Evolutionary conservation across 306 rosid species (phyloP).

Genomic region (Quercus suber): DNA sequence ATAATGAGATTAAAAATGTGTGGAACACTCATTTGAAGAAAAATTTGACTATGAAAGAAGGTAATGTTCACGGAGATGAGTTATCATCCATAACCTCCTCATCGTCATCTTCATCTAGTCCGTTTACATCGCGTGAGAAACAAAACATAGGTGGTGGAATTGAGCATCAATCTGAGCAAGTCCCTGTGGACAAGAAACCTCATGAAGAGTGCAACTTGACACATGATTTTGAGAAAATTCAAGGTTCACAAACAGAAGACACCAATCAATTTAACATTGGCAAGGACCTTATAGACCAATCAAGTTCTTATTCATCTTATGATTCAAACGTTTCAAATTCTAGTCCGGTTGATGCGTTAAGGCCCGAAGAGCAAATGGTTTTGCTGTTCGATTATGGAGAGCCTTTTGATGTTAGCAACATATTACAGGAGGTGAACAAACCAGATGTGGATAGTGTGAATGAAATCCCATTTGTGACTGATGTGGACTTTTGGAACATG

Average conservation of each 20-base stretch:
- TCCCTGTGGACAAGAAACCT: conserved; percentile 14
- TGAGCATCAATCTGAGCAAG: conserved; percentile 15
- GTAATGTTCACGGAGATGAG: conserved; percentile 24
- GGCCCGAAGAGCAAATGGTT: conserved; percentile 29
- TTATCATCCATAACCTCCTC: conserved; percentile 58
- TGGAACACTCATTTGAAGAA: conserved; percentile 98
- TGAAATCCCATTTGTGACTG: conserved; percentile 48
- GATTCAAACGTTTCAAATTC: conserved; percentile 45
- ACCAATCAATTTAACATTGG: conserved; percentile 14
- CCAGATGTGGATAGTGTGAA: conserved; percentile 18
- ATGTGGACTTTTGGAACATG: conserved; percentile 66
- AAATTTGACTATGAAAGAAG: conserved; percentile 32
- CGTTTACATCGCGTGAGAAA: conserved; percentile 29
- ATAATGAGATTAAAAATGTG: conserved; percentile 91
- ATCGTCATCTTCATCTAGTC: conserved; percentile 50
- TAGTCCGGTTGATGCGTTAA: conserved; percentile 19
- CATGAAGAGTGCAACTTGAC: not conserved
- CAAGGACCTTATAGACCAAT: conserved; percentile 31
- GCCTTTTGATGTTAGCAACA: conserved; percentile 21
- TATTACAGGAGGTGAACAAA: conserved; percentile 33
- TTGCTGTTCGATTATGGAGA: conserved; percentile 26
- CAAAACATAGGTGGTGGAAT: not conserved
- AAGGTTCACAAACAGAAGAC: conserved; percentile 21
- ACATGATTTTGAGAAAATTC: conserved; percentile 9
- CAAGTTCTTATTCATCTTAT: conserved; percentile 28